phyloP scores from a whole-genome alignment of 768 basidiomycete genomes.

The Rhodotorula sphaerocarpa region DNA sequence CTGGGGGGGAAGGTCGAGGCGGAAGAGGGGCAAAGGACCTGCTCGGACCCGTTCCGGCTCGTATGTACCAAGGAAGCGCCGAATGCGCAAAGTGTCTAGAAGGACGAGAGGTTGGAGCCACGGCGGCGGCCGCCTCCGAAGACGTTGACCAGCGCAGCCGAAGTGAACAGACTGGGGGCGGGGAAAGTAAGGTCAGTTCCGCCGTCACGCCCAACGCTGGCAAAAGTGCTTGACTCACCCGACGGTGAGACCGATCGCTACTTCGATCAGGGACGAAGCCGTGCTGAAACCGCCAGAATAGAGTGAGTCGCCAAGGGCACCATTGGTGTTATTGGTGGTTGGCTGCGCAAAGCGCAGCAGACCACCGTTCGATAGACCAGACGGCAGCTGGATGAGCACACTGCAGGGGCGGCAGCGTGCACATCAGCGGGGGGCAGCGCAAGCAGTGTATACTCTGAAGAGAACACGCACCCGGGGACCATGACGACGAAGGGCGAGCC shows the following conservation, averaged over 20 bases:
- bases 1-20: not conserved
- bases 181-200: constrained; percentile 60
- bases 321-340: constrained; percentile 29
- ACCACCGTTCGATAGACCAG: constrained; percentile 70
- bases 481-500: constrained; percentile 72
- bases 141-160: constrained; percentile 48
- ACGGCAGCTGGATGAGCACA: constrained; percentile 76
- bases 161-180: constrained; percentile 63
- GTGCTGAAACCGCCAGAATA: constrained; percentile 67
- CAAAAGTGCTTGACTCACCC: constrained; percentile 50
- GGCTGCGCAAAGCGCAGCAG: constrained; percentile 61
- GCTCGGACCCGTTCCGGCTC: not conserved
- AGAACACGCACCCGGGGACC: constrained; percentile 51
- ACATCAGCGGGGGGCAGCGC: not conserved
- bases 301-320: constrained; percentile 44
- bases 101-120: constrained; percentile 46
- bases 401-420: constrained; percentile 24
- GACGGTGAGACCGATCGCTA: constrained; percentile 70
- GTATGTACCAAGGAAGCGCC: not conserved
- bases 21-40: not conserved
- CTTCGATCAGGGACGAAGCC: constrained; percentile 65
- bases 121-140: constrained; percentile 45
- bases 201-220: too few species aligned
- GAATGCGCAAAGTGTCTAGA: too few species aligned
- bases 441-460: not conserved